Base-by-base conservation (phyloP, 1,139 yeast species). In the Candida smagusa region DNA sequence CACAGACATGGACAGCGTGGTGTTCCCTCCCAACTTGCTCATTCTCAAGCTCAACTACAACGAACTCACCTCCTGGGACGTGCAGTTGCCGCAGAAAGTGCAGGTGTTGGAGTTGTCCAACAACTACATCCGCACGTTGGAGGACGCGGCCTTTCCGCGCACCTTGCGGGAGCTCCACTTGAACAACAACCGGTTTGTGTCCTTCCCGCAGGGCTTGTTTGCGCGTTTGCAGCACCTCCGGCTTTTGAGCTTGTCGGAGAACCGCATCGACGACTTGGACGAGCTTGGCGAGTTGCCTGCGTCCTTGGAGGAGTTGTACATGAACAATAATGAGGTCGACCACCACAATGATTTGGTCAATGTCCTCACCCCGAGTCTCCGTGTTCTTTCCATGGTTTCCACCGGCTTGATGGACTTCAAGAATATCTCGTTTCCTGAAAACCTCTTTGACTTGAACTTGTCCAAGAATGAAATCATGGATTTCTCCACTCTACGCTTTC, bases 281-380 rank as follows among this genome's bases (percentile, higher is more conserved):
- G 61, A 58, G 28, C 44, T 58, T 33, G 63, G 62, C 2, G 21
- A 26, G 9, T 41, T 57, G 12, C 63, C 63, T 0, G 36, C 39
- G 1, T 46, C 51, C 3, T 35, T 58, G 9, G 37, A 38, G 12
- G 50, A 47, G 22, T 36, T 56, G 13, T 42, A 42, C 25, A 41
- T 58, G 34, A 58, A 56, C 37, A 53, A 49, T 36, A 57, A 57
- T 35, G 54, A 53, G 28, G 52, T 58, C 22, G 59, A 56, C 41
- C 42, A 41, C 29, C 50, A 57, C 34, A 45, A 46, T 33, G 50
- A 52, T 33, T 44, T 54, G 22, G 35, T 43, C 33, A 55, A 53
- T 32, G 50, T 54, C 8, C 44, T 57, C 25, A 49, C 50, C 4
- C 43, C 46, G 2, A 53, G 49, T 30, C 38, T 58, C 16, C 37